Base-by-base conservation (phyloP, 108 stramenopile species). In the Skeletonema marinoi region DNA sequence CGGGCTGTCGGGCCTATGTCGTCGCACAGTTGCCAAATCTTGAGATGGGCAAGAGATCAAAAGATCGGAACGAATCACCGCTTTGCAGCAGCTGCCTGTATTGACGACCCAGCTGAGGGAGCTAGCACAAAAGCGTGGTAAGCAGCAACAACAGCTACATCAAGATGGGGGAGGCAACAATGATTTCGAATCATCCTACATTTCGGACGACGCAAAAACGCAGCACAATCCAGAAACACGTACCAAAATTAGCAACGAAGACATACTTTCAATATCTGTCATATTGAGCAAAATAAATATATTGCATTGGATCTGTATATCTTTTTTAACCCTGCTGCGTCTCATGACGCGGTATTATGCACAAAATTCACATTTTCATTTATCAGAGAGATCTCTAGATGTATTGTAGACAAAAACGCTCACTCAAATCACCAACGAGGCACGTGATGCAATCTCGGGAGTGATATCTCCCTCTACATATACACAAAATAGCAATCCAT, bases 31-130 rank as follows among this genome's bases (percentile, higher is more conserved):
- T 97, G 39, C 87, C 91, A 14, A 91, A 92, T 75, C 71, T 97
- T 42, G 33, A 84, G 95, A 96, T 78, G 95, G 95, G 8, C 84
- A 75, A 54, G 91, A 90, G 41, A 77, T 94, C 60, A 90, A 89
- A 50, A 86, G 88, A 48, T 85, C 89, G 16, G 79, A 87, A 51
- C 77, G 88, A 11, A 92, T 95, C 54, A 42, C 42, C 10, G 92
- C 90, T 9, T 35, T 58, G 70, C 88, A 91, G 77, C 81, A 82
- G 59, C 85, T 94, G 8, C 90, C 90, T 3, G 60, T 63, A 32
- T 79, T 93, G 58, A 66, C 65, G 11, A 33, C 32, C 16, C 86
- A 89, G 65, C 69, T 90, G 10, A 59, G 68, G 17, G 16, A 1
- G 10, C 73, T 88, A 50, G 73, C 67, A 33, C 32, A 66, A 32